Evolutionary conservation across 148 eudicot genomes (phyloP), one percentile per base, ranked within the genome.

Genomic region (Vaccinium myrtillus): DNA sequence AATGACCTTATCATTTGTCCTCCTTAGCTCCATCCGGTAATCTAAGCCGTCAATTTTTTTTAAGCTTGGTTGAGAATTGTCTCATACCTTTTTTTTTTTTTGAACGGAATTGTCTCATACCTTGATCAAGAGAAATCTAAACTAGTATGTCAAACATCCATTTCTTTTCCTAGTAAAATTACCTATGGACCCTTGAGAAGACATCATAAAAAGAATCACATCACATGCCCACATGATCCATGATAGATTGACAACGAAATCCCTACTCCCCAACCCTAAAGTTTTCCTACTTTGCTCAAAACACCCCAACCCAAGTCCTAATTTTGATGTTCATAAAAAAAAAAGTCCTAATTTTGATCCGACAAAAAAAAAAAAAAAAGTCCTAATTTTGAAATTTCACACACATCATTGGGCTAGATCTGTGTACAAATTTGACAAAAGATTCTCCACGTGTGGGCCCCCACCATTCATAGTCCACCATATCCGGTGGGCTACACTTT

Each of bases 341-440:
- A 46, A 0, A 46, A 0, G 15, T 48, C 79, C 55, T n/a, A 75
- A 65, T 65, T 65, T 65, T 9, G 32, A 36, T 36, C 39, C 39
- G 36, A 32, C 36, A 56, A 58, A 19, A 58, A 19, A 56, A 58
- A 19, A 58, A 19, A 18, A 6, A 46, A 0, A 46, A 0, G 15
- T 48, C 79, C 55, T n/a, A 75, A 61, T 3, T 36, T 69, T 43
- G 53, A 27, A 49, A 27, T 69, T 81, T 61, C 74, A 11, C 18
- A 61, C 10, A 61, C 83, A 51, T 18, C 27, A 51, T 50, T 82
- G 84, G 84, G 84, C 78, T 70, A 82, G 50, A 79, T 54, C 56
- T 55, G 81, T 4, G n/a, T 10, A 39, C 2, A 13, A 48, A 30
- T 63, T 63, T 63, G 0, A 2, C 67, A 65, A 36, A 27, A 49